Conservation (phyloP, 306 rosid genomes). For the Cicer arietinum region DNA sequence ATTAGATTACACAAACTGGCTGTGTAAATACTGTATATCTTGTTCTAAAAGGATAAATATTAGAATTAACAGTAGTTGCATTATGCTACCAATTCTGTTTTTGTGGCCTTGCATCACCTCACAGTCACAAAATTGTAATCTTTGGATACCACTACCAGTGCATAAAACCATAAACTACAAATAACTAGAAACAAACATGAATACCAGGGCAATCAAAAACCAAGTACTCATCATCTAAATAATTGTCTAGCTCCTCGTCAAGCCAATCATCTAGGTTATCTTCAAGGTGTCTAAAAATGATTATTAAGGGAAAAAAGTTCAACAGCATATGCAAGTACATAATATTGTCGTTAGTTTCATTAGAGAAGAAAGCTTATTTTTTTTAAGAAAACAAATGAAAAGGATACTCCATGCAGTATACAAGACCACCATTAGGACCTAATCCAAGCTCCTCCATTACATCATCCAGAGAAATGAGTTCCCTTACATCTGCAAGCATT, state of each 20-base stretch:
- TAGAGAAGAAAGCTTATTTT: not conserved
- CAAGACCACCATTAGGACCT: conserved; percentile 96
- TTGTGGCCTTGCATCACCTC: conserved; percentile 24
- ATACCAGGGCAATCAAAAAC: conserved; percentile 97
- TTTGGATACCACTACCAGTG: not conserved
- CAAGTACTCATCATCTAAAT: conserved; percentile 87
- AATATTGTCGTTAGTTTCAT: not conserved
- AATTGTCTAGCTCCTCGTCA: conserved; percentile 76
- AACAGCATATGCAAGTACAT: conserved; percentile 1
- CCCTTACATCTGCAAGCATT: conserved; percentile 78
- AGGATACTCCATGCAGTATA: conserved; percentile 99
- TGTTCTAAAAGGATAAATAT: not conserved
- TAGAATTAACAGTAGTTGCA: not conserved
- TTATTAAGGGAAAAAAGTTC: conserved; percentile 56
- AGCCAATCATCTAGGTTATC: conserved; percentile 88
- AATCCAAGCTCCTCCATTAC: conserved; percentile 96
- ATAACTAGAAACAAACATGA: conserved; percentile 15
- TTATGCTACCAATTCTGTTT: conserved; percentile 8
- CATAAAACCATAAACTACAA: not conserved
- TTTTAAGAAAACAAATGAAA: conserved; percentile 28
- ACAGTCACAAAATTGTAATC: conserved; percentile 2
- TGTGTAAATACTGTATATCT: conserved; percentile 6
- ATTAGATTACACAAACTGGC: not conserved
- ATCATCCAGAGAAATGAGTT: conserved; percentile 89
- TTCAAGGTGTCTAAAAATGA: conserved; percentile 75